Percentiles rank a stretch among this genome's conserved stretches.
Evolutionary conservation across 2,329 filamentous ascomycete genomes (phyloP).

Genomic region (Cladosporium sp.): DNA sequence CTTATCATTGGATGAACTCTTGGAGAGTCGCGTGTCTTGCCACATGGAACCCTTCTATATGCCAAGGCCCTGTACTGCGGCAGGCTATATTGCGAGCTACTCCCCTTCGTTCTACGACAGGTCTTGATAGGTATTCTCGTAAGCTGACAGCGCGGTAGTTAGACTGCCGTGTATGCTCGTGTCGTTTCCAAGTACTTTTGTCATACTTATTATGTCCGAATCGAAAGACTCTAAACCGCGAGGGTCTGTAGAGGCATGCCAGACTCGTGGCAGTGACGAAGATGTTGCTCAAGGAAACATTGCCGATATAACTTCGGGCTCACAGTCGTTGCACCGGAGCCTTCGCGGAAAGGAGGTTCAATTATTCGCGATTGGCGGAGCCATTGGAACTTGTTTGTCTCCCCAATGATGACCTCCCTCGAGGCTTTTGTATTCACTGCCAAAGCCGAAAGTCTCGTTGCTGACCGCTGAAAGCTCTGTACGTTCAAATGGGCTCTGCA

Average conservation of each 20-base stretch:
- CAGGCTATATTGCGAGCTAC: background rate
- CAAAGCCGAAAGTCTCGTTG: background rate
- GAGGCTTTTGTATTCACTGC: background rate
- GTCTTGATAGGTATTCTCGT: background rate
- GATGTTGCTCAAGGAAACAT: background rate
- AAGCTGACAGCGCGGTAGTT: background rate
- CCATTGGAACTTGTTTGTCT: slow-evolving; percentile 22
- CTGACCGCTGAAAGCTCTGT: background rate
- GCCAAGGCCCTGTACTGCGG: background rate
- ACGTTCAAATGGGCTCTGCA: slow-evolving; percentile 22
- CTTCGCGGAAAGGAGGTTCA: slow-evolving; percentile 22
- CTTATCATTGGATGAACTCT: background rate
- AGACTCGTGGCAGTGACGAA: background rate
- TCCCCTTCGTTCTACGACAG: background rate
- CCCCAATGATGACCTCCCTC: background rate
- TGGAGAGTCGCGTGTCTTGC: background rate
- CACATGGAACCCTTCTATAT: background rate
- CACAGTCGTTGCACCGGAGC: slow-evolving; percentile 20
- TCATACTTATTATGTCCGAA: background rate
- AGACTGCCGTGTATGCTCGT: background rate
- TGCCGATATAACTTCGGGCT: background rate
- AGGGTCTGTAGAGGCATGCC: background rate
- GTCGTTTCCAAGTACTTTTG: background rate
- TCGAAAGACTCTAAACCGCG: background rate
- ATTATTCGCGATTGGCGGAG: slow-evolving; percentile 22